Evolutionary conservation across 2,329 filamentous ascomycete species (phyloP), one percentile per base, ranked within the genome.

Genomic region (Drechslerella coelobrocha): DNA sequence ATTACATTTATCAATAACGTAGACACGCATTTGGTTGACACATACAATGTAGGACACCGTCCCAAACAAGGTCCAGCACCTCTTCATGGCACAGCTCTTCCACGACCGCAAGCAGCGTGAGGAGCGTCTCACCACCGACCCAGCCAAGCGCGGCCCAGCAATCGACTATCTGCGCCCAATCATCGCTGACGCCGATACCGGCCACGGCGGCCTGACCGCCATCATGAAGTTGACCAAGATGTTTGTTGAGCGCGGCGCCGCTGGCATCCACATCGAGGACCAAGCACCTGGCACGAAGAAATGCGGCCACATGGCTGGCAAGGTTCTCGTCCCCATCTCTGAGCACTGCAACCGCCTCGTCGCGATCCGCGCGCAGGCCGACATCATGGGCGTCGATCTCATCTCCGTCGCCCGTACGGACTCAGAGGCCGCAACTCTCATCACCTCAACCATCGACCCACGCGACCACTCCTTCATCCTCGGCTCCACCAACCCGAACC

Each of bases 171-270:
- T 99, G 51, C 89, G 94, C 19, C 94, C 94, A 72, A 96, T 99
- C 79, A 87, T 99, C 75, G 94, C 94, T 68, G 94, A 99, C 80
- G 94, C 93, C 53, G 94, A 99, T 79, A 99, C 94, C 43, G 94
- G 94, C 73, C 94, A 97, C 79, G 94, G 94, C 78, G 94, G 94
- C 77, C 84, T 99, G 73, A 97, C 94, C n/a, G 94, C 94, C 61
- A 89, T 97, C 76, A 97, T 99, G 94, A 99, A 97, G 85, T 87
- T 99, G 76, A 97, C 94, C 74, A 97, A 97, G 84, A 86, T 97
- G 63, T 97, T 99, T 80, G 82, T 97, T 74, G 94, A 99, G 83
- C 92, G 92, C 80, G 94, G 94, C 76, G 94, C 94, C 48, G 94
- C 94, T 43, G 94, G 94, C 75, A 97, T 99, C 77, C 94, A 99